Percentiles rank a stretch among this genome's conserved stretches.
phyloP scores from a whole-genome alignment of 2,329 filamentous ascomycete species.

The Diaporthe batatas region DNA sequence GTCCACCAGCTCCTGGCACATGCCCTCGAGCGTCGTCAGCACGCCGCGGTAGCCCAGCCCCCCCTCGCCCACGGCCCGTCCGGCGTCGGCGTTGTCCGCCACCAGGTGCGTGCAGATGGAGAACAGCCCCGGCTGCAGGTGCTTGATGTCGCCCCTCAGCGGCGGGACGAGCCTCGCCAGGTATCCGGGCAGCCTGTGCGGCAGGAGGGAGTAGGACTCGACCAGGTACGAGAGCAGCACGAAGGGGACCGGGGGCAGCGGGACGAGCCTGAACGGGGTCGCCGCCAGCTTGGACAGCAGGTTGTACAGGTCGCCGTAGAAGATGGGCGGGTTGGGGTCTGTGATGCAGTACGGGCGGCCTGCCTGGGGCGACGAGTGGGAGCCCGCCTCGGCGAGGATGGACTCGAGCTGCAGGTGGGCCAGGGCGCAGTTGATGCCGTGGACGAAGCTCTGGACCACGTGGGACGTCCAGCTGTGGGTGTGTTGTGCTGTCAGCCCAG shows the following conservation, averaged over 20 bases:
- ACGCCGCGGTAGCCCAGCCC: slow-evolving; percentile 57
- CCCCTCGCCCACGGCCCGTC: slow-evolving; percentile 51
- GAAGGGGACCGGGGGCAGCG: slow-evolving; percentile 52
- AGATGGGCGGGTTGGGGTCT: slow-evolving; percentile 58
- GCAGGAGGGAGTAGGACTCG: slow-evolving; percentile 54
- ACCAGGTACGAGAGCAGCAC: slow-evolving; percentile 54
- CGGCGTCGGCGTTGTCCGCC: slow-evolving; percentile 51
- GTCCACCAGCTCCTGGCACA: slow-evolving; percentile 56
- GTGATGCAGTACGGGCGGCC: slow-evolving; percentile 58
- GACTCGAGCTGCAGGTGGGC: slow-evolving; percentile 59
- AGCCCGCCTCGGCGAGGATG: slow-evolving; percentile 49
- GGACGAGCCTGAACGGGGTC: slow-evolving; percentile 52
- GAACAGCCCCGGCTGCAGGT: slow-evolving; percentile 57
- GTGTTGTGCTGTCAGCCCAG: slow-evolving; percentile 18
- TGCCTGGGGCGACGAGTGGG: slow-evolving; percentile 48
- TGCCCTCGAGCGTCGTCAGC: slow-evolving; percentile 56
- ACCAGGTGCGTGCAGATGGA: slow-evolving; percentile 57
- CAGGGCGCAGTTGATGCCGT: slow-evolving; percentile 57
- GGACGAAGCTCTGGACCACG: slow-evolving; percentile 57
- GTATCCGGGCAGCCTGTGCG: slow-evolving; percentile 45
- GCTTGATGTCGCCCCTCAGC: slow-evolving; percentile 51
- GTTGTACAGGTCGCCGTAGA: slow-evolving; percentile 54
- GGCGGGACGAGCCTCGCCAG: slow-evolving; percentile 50
- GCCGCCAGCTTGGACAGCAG: slow-evolving; percentile 51
- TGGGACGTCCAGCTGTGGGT: slow-evolving; percentile 53